Base-by-base conservation (phyloP, 805 yeast genomes). In the Candida qinlingensis region DNA sequence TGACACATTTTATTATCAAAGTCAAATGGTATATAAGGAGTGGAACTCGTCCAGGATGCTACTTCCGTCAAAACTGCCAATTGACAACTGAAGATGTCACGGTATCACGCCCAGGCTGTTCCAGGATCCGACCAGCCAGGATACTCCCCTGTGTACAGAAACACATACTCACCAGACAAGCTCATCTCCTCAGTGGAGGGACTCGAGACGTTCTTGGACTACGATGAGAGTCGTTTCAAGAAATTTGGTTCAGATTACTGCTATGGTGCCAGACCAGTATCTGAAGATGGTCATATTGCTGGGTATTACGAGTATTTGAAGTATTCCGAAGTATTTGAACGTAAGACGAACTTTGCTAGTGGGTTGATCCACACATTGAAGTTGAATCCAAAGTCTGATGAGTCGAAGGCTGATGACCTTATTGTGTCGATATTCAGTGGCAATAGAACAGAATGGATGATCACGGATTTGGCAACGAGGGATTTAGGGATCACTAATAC, bases 361-460 rank as follows among this genome's bases (percentile, higher is more conserved):
- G 88, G 88, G 10, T 50, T 77, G 19, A 58, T 71, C 47, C 61
- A 73, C 4, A 36, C 46, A 1, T 35, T 47, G 26, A 26, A 42
- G 28, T 19, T 47, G 26, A 48, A 51, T 37, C 52, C 52, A n/a
- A 36, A 29, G 6, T 37, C 37, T 9, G 40, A 39, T 26, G 31
- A 28, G 7, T 2, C 35, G 3, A 31, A 31, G 8, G 11, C 34
- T 8, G 30, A 40, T 35, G 66, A 68, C 39, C 80, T 79, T 53
- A 66, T 80, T 34, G 75, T 81, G 30, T 67, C 83, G 3, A 56
- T 83, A 6, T 75, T 76, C 57, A 73, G 84, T 31, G 66, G 70
- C 29, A 83, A 83, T 59, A 67, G 81, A 42, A 64, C 72, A 11
- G 86, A 84, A 63, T 85, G 91, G 91, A 69, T 73, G 34, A 59